Percentiles rank a stretch among this genome's conserved stretches.
Evolutionary conservation across 2,329 filamentous ascomycete genomes (phyloP).

Genomic region (Ascochyta clinopodiicola): DNA sequence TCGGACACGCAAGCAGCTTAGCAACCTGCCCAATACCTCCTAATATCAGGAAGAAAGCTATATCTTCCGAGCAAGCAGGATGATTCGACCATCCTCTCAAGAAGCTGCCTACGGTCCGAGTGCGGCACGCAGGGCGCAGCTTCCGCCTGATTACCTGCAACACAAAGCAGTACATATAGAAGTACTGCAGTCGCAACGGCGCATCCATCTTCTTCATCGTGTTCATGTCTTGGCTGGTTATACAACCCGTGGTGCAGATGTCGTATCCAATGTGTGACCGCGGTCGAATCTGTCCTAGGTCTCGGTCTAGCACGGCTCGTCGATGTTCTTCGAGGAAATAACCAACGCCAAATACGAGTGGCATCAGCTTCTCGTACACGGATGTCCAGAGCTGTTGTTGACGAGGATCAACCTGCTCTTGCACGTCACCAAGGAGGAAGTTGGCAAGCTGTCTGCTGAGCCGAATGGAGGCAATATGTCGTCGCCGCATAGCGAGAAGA

Average conservation of each 20-base stretch:
- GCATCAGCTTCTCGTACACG: constrained; percentile 47
- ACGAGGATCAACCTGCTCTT: constrained; percentile 34
- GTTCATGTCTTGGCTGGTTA: constrained; percentile 35
- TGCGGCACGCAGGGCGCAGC: constrained; percentile 38
- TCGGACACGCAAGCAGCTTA: constrained; percentile 42
- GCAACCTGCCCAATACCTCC: constrained; percentile 45
- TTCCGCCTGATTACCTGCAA: constrained; percentile 43
- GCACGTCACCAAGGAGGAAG: constrained; percentile 39
- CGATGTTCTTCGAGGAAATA: constrained; percentile 48
- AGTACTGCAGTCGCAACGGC: constrained; percentile 45
- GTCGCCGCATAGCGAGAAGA: constrained; percentile 43
- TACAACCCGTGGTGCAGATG: constrained; percentile 41
- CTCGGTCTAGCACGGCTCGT: constrained; percentile 38
- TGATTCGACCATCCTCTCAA: constrained; percentile 42
- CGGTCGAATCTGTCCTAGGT: constrained; percentile 43
- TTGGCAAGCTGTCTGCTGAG: constrained; percentile 44
- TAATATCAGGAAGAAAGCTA: constrained; percentile 45
- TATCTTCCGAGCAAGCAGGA: constrained; percentile 43
- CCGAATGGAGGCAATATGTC: constrained; percentile 45
- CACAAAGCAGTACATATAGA: constrained; percentile 49
- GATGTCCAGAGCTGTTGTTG: constrained; percentile 45
- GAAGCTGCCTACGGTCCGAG: constrained; percentile 39
- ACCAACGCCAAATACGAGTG: constrained; percentile 46
- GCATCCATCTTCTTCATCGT: constrained; percentile 42
- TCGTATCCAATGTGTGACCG: constrained; percentile 44